These are phyloP conservation scores for Cinchona pubescens DNA, from an alignment of 257 asterid genomes.

Conservation along the genomic window DNA sequence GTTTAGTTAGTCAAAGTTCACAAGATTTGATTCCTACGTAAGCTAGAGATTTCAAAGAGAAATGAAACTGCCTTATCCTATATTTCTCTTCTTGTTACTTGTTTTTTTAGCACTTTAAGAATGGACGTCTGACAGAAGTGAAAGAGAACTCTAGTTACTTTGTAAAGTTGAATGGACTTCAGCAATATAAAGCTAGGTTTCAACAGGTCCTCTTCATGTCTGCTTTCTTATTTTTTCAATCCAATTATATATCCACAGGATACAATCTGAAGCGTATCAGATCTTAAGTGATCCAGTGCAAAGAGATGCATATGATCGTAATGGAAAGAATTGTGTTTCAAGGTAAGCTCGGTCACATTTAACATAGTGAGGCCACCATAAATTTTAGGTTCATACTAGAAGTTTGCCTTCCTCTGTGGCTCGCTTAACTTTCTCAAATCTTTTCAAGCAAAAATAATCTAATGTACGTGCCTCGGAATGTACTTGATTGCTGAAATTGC, in stretches of 20 bases:
- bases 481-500: background rate
- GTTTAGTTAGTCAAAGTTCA: background rate
- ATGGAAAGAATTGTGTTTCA: conserved; percentile 71
- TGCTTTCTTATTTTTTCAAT: background rate
- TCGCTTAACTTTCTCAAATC: too few species aligned
- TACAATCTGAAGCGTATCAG: conserved; percentile 90
- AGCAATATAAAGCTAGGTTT: background rate
- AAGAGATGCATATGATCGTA: conserved; percentile 67
- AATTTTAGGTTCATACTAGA: background rate
- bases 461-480: background rate
- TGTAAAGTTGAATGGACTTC: background rate
- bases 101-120: background rate
- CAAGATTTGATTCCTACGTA: background rate
- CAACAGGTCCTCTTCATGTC: background rate
- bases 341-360: conserved; percentile 38
- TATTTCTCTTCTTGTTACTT: background rate
- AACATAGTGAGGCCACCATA: background rate
- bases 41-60: background rate
- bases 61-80: background rate
- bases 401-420: background rate
- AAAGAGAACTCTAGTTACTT: background rate
- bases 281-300: conserved; percentile 80
- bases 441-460: too few species aligned
- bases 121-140: background rate
- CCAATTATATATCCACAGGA: conserved; percentile 38